phyloP scores from a whole-genome alignment of 164 flowering plant genomes.

The Santalum album region DNA sequence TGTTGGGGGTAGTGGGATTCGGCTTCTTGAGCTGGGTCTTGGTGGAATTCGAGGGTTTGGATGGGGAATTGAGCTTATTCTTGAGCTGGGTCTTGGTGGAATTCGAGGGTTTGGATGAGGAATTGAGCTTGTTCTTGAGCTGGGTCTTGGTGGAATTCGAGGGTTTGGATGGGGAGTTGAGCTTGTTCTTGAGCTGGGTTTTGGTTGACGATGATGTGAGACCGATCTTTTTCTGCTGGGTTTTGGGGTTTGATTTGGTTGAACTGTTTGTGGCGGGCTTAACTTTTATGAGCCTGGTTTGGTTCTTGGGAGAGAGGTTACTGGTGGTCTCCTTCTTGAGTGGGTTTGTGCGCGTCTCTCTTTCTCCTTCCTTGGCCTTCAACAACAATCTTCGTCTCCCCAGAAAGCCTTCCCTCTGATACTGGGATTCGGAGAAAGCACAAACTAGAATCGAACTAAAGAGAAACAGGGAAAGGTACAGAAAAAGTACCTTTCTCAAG shows the following conservation, averaged over 20 bases:
- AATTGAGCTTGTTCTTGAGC: constrained; percentile 49
- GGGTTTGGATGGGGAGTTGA: not conserved
- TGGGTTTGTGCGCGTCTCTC: constrained; percentile 4
- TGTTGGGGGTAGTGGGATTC: constrained; percentile 24
- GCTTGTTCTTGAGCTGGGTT: constrained; percentile 1
- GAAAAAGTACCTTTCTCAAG: constrained; percentile 24
- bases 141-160: constrained; percentile 4
- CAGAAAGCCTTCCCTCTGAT: constrained; percentile 3
- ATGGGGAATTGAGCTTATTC: constrained; percentile 4
- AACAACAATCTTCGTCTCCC: constrained; percentile 14
- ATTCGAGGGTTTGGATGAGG: constrained; percentile 31
- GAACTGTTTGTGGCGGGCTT: constrained; percentile 1
- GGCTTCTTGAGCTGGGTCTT: constrained; percentile 5
- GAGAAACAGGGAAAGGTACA: constrained; percentile 17
- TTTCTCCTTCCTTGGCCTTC: constrained; percentile 7
- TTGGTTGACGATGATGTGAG: constrained; percentile 10
- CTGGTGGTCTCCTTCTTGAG: constrained; percentile 13
- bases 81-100: constrained; percentile 21
- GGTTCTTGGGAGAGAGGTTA: constrained; percentile 3
- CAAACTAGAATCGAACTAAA: constrained; percentile 13
- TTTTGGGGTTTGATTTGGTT: constrained; percentile 7
- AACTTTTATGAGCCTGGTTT: constrained; percentile 5
- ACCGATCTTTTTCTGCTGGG: too few species aligned
- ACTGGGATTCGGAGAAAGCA: constrained; percentile 13
- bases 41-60: constrained; percentile 28